These are phyloP conservation scores for Epithele typhae DNA, from an alignment of 768 basidiomycete species.

Conservation along the genomic window DNA sequence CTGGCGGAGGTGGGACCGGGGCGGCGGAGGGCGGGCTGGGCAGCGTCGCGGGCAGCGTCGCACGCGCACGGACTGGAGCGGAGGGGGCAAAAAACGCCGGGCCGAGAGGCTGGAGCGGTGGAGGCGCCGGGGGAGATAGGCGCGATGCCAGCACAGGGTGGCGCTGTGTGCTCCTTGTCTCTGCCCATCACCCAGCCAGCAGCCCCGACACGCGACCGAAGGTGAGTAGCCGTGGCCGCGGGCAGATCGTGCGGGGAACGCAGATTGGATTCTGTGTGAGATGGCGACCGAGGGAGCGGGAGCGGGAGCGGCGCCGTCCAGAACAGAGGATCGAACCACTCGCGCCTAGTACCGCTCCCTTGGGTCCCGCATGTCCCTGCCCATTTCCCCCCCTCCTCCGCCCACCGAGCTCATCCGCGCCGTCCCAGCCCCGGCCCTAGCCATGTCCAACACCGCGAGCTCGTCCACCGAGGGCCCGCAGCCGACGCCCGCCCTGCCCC, in stretches of 20 bases:
- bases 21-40: not conserved
- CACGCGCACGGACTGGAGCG: too few relatives aligned
- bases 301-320: constrained; percentile 11
- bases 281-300: constrained; percentile 18
- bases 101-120: not conserved
- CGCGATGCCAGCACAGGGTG: not conserved
- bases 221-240: not conserved
- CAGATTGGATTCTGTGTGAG: constrained; percentile 3
- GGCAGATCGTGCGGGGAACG: not conserved
- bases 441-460: constrained; percentile 6
- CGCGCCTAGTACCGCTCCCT: constrained; percentile 22
- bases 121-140: not conserved
- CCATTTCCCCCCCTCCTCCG: constrained; percentile 20
- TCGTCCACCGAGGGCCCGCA: too few relatives aligned
- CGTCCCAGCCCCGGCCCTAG: constrained; percentile 23
- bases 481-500: too few relatives aligned
- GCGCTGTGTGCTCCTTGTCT: not conserved
- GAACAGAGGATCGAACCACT: constrained; percentile 13
- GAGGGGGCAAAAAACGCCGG: too few relatives aligned
- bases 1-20: too few relatives aligned
- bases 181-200: not conserved
- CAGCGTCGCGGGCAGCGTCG: not conserved
- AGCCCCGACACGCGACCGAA: not conserved
- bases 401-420: constrained; percentile 14
- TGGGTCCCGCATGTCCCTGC: constrained; percentile 26